Evolutionary conservation across 1,284 basidiomycete species (phyloP), one percentile per base, ranked within the genome.

Genomic region (Peniophora sp.): DNA sequence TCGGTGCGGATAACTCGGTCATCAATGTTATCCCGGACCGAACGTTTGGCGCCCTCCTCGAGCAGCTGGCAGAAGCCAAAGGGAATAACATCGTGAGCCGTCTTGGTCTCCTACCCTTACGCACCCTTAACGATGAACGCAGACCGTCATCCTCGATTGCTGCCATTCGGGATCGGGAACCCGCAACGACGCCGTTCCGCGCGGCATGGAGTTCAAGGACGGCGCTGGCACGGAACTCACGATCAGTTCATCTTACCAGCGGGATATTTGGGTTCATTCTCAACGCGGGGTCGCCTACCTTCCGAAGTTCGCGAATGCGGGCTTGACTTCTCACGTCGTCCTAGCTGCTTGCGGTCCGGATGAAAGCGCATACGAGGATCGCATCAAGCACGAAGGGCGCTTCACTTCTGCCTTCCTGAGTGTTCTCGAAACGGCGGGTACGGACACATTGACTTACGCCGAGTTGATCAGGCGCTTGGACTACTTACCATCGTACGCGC

Each of bases 101-200:
- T 3, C 44, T 20, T 20, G 19, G 6, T 41, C n/a, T 16, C n/a
- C 19, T 6, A n/a, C 38, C 5, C 5, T n/a, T 6, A 20, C 19
- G 8, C n/a, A 16, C n/a, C 38, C 16, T 10, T 20, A 12, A 32
- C 27, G 12, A 6, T 32, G 6, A 32, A 32, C n/a, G 23, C 23
- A 45, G 44, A 45, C 44, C 23, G 44, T 45, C 19, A 45, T 45
- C 3, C 23, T 45, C 9, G 44, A 45, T n/a, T 45, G 44, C 23
- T 45, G 44, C 23, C 23, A 45, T 45, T 45, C 44, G 6, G 44
- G 44, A 3, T 45, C 44, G 8, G 44, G 44, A 3, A 45, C 44
- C 14, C 44, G 44, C 6, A 22, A 45, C 23, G 9, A 10, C 3
- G n/a, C 19, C 8, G 14, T 16, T 24, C 12, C 44, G 44, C 44